Base-by-base conservation (phyloP, 208 protist genomes). In the Leishmania aethiopica region DNA sequence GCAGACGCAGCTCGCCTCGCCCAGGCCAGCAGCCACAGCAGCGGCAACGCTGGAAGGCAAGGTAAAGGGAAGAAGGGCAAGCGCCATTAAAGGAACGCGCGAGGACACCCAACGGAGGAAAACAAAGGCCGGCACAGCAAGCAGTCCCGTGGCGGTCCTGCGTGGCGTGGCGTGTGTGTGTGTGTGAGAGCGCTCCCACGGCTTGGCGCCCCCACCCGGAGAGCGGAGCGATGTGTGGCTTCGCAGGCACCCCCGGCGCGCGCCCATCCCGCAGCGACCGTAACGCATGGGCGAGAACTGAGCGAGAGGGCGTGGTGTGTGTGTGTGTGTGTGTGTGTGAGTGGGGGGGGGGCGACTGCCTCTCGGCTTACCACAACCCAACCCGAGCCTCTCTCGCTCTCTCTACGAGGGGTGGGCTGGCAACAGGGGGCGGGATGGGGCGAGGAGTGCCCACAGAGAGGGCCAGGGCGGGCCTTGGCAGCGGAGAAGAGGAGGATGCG, bases 41-140 rank as follows among this genome's bases (percentile, higher is more conserved):
- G 49, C 78, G 85, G 47, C 83, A 85, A 62, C 66, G 35, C 47
- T 25, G 83, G 80, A 62, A 42, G 45, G 15, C 60, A 57, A 1
- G 76, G 75, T 42, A 85, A 64, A 1, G 86, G 86, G 0, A 90
- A 80, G 74, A 91, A 91, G 59, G 86, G 82, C 1, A 86, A 79
- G 25, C 42, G 51, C n/a, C 51, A 53, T 37, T 70, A 25, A 35
- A 8, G 49, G 1, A 55, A 22, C 51, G 45, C 7, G 73, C 25
- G 22, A n/a, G 57, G 57, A 77, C 72, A 51, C 5, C 4, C 13
- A 22, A 49, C 25, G 11, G 5, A 17, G 49, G 45, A 76, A 32
- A 76, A 13, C 17, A 40, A 49, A n/a, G 42, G 19, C 11, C 15
- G 51, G 51, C 15, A 19, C 51, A 6, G 15, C 51, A 55, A 22